These are phyloP conservation scores for Candida arabinofermentans DNA, from an alignment of 805 yeast genomes.

Conservation along the genomic window DNA sequence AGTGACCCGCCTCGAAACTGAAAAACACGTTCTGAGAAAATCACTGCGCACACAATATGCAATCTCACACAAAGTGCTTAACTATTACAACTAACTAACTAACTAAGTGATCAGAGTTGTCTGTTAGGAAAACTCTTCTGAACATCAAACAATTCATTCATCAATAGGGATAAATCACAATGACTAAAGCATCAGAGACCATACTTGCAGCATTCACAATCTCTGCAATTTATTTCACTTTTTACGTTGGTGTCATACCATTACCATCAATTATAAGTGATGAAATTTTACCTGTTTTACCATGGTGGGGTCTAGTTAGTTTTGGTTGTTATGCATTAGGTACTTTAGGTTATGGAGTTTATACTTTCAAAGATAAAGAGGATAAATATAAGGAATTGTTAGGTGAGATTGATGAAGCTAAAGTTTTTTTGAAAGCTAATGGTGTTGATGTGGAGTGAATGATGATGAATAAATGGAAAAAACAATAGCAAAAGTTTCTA, in stretches of 20 bases:
- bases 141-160: too few relatives aligned
- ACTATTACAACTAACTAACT: too few relatives aligned
- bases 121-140: background rate
- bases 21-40: too few relatives aligned
- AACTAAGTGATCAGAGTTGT: too few relatives aligned
- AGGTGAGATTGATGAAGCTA: constrained; percentile 59
- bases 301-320: constrained; percentile 65
- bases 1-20: too few relatives aligned
- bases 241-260: constrained; percentile 52
- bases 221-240: constrained; percentile 51
- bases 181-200: constrained; percentile 70
- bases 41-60: too few relatives aligned
- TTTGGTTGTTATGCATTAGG: constrained; percentile 69
- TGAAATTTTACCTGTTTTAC: constrained; percentile 61
- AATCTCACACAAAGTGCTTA: too few relatives aligned
- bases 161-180: too few relatives aligned
- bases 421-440: constrained; percentile 48
- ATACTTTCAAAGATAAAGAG: constrained; percentile 67
- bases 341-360: constrained; percentile 64
- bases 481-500: too few relatives aligned
- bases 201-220: constrained; percentile 40
- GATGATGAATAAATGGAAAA: too few relatives aligned
- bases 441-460: constrained; percentile 47
- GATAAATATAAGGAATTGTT: constrained; percentile 61
- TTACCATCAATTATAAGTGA: constrained; percentile 41